A percentile compares a stretch with the other conserved stretches of the same genome.
These are phyloP conservation scores for Halophytophthora polymorphica DNA, from an alignment of 352 stramenopile genomes.

Conservation along the genomic window DNA sequence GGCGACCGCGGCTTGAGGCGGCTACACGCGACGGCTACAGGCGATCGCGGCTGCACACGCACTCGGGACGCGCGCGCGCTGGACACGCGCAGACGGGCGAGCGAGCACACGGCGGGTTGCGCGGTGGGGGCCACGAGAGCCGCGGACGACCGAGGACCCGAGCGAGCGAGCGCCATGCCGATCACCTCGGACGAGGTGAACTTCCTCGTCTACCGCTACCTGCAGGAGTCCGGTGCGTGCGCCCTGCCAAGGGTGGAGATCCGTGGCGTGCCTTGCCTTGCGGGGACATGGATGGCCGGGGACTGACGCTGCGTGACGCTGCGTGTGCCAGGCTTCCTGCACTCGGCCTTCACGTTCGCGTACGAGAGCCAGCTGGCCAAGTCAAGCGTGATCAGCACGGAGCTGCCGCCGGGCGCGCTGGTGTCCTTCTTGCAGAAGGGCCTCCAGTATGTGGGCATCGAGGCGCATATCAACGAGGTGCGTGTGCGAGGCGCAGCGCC, in stretches of 20 bases:
- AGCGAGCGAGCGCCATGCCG: constrained; percentile 47
- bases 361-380: constrained; percentile 97
- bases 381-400: constrained; percentile 89
- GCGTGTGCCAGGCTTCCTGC: constrained; percentile 84
- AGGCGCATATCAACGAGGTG: constrained; percentile 89
- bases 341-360: constrained; percentile 98
- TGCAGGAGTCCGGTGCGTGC: constrained; percentile 92
- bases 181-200: constrained; percentile 97
- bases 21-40: not conserved
- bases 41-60: not conserved
- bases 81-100: not conserved
- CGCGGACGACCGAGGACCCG: not conserved
- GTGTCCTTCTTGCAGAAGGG: constrained; percentile 99
- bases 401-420: constrained; percentile 95
- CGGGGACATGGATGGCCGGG: not conserved
- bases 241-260: not conserved
- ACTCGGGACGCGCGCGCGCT: not conserved
- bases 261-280: not conserved
- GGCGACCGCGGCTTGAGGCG: not conserved
- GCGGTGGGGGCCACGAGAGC: not conserved
- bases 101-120: not conserved
- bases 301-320: not conserved
- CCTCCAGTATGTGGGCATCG: constrained; percentile 92
- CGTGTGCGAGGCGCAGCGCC: not conserved
- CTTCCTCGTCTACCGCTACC: constrained; percentile 97